A percentile compares a stretch with the other conserved stretches of the same genome.
Evolutionary conservation across 2,329 filamentous ascomycete species (phyloP).

Genomic region (Calonectria hongkongensis): DNA sequence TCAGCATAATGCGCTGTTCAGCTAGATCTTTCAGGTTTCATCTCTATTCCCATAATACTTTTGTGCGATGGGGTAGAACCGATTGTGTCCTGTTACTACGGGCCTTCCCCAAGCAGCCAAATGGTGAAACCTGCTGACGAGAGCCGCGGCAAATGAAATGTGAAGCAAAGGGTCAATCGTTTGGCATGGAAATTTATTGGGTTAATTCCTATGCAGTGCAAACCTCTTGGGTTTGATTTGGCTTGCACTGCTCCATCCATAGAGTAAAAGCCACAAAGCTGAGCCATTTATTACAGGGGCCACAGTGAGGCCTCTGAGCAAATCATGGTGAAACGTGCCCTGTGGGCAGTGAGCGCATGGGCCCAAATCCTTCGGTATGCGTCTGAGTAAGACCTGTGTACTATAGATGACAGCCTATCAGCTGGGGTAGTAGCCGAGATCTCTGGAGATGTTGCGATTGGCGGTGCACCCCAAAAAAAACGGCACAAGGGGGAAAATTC

Average conservation of each 20-base stretch:
- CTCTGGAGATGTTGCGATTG: not conserved
- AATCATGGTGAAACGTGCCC: not conserved
- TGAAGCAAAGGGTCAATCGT: not conserved
- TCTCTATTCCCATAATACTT: no score
- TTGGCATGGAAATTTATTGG: not conserved
- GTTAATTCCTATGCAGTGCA: not conserved
- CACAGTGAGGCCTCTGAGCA: not conserved
- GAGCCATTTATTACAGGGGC: not conserved
- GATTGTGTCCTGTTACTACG: no score
- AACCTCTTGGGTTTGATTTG: not conserved
- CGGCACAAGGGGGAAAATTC: no score
- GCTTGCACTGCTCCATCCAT: not conserved
- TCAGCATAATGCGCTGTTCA: no score
- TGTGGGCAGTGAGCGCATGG: not conserved
- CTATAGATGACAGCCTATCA: not conserved
- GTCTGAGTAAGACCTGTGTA: constrained; percentile 15
- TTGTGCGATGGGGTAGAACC: no score
- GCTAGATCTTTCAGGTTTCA: no score
- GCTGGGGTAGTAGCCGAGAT: not conserved
- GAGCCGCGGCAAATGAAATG: not conserved
- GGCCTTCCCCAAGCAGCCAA: no score
- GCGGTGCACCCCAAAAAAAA: not conserved
- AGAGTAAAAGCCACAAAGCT: not conserved
- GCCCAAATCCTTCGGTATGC: not conserved
- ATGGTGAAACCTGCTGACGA: not conserved